phyloP scores from a whole-genome alignment of 768 basidiomycete species.

The Xerocomus spinulosus region DNA sequence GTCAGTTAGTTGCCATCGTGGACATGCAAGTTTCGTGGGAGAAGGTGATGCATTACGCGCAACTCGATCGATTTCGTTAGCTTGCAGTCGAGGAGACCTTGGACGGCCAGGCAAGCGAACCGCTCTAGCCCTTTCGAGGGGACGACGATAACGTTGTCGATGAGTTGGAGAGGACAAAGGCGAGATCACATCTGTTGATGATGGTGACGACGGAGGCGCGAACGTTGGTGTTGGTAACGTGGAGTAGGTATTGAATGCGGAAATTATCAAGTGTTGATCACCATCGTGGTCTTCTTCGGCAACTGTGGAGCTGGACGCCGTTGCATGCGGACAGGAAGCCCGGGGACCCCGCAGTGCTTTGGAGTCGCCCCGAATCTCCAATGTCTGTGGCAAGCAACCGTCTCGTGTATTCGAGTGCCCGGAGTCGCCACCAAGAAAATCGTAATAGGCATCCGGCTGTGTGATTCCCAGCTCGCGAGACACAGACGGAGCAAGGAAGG shows the following conservation, averaged over 20 bases:
- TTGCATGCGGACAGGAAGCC: constrained; percentile 9
- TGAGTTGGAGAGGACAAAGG: constrained; percentile 18
- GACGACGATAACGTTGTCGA: constrained; percentile 25
- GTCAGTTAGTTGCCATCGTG: constrained; percentile 15
- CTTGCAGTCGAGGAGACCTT: constrained; percentile 22
- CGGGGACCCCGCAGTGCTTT: constrained; percentile 13
- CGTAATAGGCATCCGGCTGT: neutral
- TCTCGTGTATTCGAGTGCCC: neutral
- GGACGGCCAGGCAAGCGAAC: constrained; percentile 28
- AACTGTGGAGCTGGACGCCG: constrained; percentile 9
- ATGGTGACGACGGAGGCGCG: constrained; percentile 28
- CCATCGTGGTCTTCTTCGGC: constrained; percentile 16
- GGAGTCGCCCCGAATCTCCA: constrained; percentile 2
- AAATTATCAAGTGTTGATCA: constrained; percentile 13
- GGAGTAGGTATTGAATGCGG: constrained; percentile 24
- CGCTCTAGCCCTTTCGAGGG: constrained; percentile 31
- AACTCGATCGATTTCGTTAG: constrained; percentile 11
- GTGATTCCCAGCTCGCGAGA: neutral
- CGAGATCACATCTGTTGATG: constrained; percentile 23
- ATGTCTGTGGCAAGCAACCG: neutral
- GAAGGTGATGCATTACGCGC: constrained; percentile 3
- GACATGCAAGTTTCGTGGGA: neutral
- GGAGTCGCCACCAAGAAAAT: neutral
- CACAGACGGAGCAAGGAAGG: neutral
- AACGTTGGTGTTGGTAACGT: constrained; percentile 25